Evolutionary conservation across 108 stramenopile species (phyloP).

Genomic region (Tribonema minus): DNA sequence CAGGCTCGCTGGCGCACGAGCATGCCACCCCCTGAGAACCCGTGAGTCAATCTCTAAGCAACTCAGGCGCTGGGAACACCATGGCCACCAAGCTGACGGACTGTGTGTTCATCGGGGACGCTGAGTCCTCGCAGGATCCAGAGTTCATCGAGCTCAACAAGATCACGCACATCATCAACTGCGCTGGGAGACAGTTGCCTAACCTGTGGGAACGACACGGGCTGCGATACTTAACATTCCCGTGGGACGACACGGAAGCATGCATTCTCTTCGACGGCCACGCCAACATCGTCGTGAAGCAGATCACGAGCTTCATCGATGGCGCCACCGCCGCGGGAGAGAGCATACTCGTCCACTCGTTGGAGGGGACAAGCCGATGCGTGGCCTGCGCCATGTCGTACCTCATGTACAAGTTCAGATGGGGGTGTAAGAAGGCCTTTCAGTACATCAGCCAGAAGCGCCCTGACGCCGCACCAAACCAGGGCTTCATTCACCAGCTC

Average conservation of each 20-base stretch:
- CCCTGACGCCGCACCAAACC: conserved; percentile 54
- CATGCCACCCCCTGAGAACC: no score
- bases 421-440: conserved; percentile 58
- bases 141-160: conserved; percentile 63
- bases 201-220: conserved; percentile 59
- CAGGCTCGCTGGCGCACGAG: no score
- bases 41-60: no score
- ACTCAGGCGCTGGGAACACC: not conserved
- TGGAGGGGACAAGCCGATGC: conserved; percentile 44
- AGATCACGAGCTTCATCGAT: conserved; percentile 57
- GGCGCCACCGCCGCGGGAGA: conserved; percentile 37
- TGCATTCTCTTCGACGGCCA: conserved; percentile 48
- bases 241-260: conserved; percentile 50
- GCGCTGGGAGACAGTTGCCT: conserved; percentile 56
- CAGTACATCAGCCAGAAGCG: conserved; percentile 53
- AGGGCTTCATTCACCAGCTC: conserved; percentile 55
- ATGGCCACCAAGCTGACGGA: conserved; percentile 63
- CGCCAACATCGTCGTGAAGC: conserved; percentile 39
- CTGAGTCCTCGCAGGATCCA: conserved; percentile 52
- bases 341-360: conserved; percentile 45
- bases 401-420: conserved; percentile 57
- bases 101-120: conserved; percentile 61
- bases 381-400: conserved; percentile 46
- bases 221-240: conserved; percentile 55
- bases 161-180: conserved; percentile 58